Evolutionary conservation across 805 yeast genomes (phyloP).

Genomic region (Starmerella asiatica): DNA sequence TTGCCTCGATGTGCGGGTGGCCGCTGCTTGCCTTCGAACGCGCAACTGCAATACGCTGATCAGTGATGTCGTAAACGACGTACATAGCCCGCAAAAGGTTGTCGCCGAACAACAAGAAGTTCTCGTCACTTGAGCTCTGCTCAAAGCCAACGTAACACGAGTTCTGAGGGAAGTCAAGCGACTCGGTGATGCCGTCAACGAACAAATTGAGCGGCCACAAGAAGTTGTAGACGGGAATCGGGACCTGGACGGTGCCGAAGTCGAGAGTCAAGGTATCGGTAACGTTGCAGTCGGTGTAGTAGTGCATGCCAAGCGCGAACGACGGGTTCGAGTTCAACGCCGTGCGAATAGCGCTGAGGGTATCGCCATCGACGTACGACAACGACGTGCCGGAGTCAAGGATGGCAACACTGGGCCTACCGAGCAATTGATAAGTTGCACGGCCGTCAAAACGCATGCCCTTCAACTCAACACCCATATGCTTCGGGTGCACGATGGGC

Average conservation of each 20-base stretch:
- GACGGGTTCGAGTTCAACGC: conserved; percentile 31
- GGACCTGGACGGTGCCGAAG: conserved; percentile 23
- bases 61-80: conserved; percentile 49
- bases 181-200: conserved; percentile 23
- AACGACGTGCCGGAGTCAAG: conserved; percentile 47
- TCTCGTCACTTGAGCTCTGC: conserved; percentile 23
- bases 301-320: conserved; percentile 26
- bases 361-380: conserved; percentile 34
- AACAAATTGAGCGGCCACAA: conserved; percentile 27
- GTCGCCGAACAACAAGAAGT: conserved; percentile 44
- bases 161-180: conserved; percentile 26
- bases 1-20: conserved; percentile 21
- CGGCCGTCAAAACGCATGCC: conserved; percentile 22
- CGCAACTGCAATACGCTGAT: conserved; percentile 41
- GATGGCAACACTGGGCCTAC: conserved; percentile 28
- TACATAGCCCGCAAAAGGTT: conserved; percentile 46
- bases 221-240: conserved; percentile 26
- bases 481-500: conserved; percentile 27
- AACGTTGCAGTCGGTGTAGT: conserved; percentile 29
- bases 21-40: conserved; percentile 26
- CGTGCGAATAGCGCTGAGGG: conserved; percentile 26
- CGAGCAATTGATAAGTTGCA: conserved; percentile 20
- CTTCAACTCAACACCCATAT: conserved; percentile 24
- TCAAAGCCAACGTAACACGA: conserved; percentile 28
- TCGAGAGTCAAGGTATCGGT: conserved; percentile 22